A percentile compares a stretch with the other conserved stretches of the same genome.
Evolutionary conservation across 140 eudicot genomes (phyloP).

Genomic region (Flaveria floridana): DNA sequence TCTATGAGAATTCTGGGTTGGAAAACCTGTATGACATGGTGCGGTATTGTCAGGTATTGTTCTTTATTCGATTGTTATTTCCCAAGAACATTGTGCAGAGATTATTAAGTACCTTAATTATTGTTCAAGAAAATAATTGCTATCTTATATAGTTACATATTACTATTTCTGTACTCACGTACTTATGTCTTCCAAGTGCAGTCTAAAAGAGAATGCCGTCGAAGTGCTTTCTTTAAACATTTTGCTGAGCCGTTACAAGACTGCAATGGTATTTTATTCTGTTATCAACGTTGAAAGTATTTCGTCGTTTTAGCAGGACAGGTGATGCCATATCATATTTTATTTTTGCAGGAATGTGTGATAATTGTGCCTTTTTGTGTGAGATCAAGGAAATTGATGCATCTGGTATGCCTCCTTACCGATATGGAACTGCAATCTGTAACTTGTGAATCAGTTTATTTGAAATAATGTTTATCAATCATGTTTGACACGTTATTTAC

Average conservation of each 20-base stretch:
- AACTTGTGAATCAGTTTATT: too few relatives aligned
- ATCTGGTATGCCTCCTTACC: too few relatives aligned
- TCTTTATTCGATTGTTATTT: background rate
- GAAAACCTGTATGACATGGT: slow-evolving; percentile 90
- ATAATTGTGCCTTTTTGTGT: slow-evolving; percentile 60
- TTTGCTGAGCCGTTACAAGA: slow-evolving; percentile 94
- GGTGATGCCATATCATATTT: slow-evolving; percentile 15
- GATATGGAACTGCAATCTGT: too few relatives aligned
- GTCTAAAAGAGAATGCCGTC: slow-evolving; percentile 82
- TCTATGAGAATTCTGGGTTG: slow-evolving; percentile 89
- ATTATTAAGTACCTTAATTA: slow-evolving; percentile 18
- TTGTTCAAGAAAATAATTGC: slow-evolving; percentile 10
- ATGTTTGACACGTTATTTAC: background rate
- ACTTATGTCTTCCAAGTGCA: slow-evolving; percentile 33
- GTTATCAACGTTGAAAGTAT: background rate
- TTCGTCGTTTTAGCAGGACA: slow-evolving; percentile 2
- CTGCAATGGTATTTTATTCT: slow-evolving; percentile 66
- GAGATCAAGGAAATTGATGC: slow-evolving; percentile 82
- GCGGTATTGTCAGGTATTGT: slow-evolving; percentile 79
- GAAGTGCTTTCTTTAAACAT: slow-evolving; percentile 85
- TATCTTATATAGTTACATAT: slow-evolving; percentile 7
- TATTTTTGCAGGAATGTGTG: slow-evolving; percentile 82
- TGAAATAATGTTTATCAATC: background rate
- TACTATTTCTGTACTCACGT: slow-evolving; percentile 3
- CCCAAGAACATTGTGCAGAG: slow-evolving; percentile 19